Percentiles rank a stretch among this genome's conserved stretches.
Conservation (phyloP, 768 basidiomycete species). For the Kwoniella newhampshirensis region DNA sequence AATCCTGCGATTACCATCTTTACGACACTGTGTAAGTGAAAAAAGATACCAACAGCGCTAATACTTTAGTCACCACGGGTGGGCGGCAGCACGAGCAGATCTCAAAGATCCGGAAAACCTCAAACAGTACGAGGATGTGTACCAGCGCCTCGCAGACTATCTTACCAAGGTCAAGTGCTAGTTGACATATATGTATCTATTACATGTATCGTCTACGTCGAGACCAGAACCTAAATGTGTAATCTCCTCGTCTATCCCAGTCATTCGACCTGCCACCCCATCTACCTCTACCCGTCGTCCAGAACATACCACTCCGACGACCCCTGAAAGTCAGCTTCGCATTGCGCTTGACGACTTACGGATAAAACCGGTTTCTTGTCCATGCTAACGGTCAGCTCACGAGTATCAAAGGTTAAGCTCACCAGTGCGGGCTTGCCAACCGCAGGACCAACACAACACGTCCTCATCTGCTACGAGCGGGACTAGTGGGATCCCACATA, state of each 20-base stretch:
- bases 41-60: slow-evolving; percentile 8
- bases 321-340: slow-evolving; percentile 12
- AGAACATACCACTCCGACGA: slow-evolving; percentile 25
- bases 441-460: slow-evolving; percentile 25
- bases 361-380: slow-evolving; percentile 19
- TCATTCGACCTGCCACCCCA: slow-evolving; percentile 17
- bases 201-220: slow-evolving; percentile 16
- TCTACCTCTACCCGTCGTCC: slow-evolving; percentile 9
- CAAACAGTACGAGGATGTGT: slow-evolving; percentile 65
- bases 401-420: slow-evolving; percentile 11
- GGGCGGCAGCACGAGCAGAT: slow-evolving; percentile 63
- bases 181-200: slow-evolving; percentile 5
- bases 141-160: slow-evolving; percentile 58
- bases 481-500: slow-evolving; percentile 38
- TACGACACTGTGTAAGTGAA: slow-evolving; percentile 41
- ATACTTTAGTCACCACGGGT: slow-evolving; percentile 63
- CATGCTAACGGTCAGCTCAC: not conserved
- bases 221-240: slow-evolving; percentile 27
- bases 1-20: slow-evolving; percentile 58
- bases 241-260: slow-evolving; percentile 29
- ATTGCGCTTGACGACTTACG: slow-evolving; percentile 14
- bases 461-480: slow-evolving; percentile 24
- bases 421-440: slow-evolving; percentile 18
- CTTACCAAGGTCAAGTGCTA: slow-evolving; percentile 45
- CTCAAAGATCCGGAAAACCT: slow-evolving; percentile 62